Evolutionary conservation across 1,284 basidiomycete species (phyloP), one percentile per base, ranked within the genome.

Genomic region (Sanguinoderma infundibulare): DNA sequence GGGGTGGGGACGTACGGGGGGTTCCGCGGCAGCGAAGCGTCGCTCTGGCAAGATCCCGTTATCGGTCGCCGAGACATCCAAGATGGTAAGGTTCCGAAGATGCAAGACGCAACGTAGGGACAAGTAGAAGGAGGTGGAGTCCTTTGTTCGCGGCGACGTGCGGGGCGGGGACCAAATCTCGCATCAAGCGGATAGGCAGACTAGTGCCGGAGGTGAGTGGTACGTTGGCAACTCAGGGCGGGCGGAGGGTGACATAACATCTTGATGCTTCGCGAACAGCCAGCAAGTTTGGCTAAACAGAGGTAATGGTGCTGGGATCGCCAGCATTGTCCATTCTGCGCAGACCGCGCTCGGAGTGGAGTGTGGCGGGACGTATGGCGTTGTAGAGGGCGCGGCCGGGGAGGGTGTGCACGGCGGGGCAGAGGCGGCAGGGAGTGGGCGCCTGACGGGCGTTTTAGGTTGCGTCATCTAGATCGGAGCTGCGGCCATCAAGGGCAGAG

Each of bases 401-500:
- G n/a, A 56, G 42, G 30, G 32, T 24, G 53, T 44, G 60, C 35
- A 38, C 39, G 57, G 22, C 42, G 53, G n/a, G 38, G 58, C 35
- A 50, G 54, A 50, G 32, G 57, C 26, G 44, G 60, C 58, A n/a
- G 60, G 57, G 58, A 62, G 64, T 57, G 66, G 65, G 66, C 59
- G 65, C 46, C 39, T 63, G 63, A 66, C 67, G 70, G 66, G 67
- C 63, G 69, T 65, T 68, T 51, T 69, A 66, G 65, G 70, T 73
- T 73, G 69, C 70, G 72, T 71, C 70, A 74, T 74, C 71, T 72
- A 70, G 73, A 74, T 74, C 69, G 66, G 70, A 67, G 66, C 69
- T 71, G 73, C 73, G 73, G 72, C 71, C 72, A 74, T 74, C 73
- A 74, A 60, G 54, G 59, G 39, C 47, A 40, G 38, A 57, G 70